A percentile compares a stretch with the other conserved stretches of the same genome.
Conservation (phyloP, 768 basidiomycete genomes). For the Lentinus brumalis region DNA sequence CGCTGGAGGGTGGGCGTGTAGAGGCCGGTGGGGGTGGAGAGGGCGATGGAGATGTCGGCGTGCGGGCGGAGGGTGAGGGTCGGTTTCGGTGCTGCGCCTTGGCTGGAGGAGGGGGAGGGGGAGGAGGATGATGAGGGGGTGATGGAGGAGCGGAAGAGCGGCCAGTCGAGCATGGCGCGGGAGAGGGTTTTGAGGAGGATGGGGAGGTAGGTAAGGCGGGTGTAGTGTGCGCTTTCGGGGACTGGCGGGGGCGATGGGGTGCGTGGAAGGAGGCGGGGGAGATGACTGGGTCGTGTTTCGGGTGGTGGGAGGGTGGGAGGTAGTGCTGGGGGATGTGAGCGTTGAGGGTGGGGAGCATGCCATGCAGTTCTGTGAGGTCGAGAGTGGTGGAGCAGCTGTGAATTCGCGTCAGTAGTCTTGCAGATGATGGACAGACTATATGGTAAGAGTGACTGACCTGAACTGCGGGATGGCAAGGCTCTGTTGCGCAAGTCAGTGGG, state of each 20-base stretch:
- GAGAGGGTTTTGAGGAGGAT: conserved; percentile 82
- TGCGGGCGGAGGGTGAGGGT: conserved; percentile 71
- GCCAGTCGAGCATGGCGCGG: conserved; percentile 82
- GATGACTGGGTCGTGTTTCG: conserved; percentile 34
- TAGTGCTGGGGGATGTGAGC: conserved; percentile 66
- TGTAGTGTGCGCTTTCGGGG: conserved; percentile 57
- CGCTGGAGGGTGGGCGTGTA: conserved; percentile 74
- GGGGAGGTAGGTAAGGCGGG: conserved; percentile 78
- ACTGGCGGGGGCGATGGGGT: conserved; percentile 43
- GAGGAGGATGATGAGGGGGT: conserved; percentile 38
- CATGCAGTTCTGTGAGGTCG: conserved; percentile 71
- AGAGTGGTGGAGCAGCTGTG: conserved; percentile 71
- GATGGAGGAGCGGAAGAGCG: conserved; percentile 77
- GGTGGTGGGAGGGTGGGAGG: conserved; percentile 45
- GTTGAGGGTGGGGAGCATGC: conserved; percentile 64
- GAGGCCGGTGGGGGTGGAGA: conserved; percentile 81
- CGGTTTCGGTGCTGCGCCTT: conserved; percentile 44
- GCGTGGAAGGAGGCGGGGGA: conserved; percentile 44
- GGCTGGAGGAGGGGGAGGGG: conserved; percentile 1
- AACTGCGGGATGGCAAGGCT: conserved; percentile 88
- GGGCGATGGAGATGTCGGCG: conserved; percentile 74
- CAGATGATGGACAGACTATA: neutral
- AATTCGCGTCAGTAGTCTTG: neutral
- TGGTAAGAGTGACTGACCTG: conserved; percentile 45
- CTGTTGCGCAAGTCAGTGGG: conserved; percentile 37